These are phyloP conservation scores for Solanum chilense DNA, from an alignment of 257 asterid species.

Conservation along the genomic window DNA sequence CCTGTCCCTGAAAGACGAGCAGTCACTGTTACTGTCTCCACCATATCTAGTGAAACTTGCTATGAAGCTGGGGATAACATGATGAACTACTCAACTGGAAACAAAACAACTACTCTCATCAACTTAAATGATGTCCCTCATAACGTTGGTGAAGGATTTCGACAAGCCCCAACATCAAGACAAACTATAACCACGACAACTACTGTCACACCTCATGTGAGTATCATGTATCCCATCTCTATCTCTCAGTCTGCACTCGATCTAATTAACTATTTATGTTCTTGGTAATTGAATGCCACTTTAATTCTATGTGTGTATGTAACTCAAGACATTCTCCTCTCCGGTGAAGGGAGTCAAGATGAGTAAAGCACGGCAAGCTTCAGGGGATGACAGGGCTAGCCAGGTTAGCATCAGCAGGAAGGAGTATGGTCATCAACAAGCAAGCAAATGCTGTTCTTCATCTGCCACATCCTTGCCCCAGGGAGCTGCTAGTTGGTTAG, in stretches of 20 bases:
- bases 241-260: background rate
- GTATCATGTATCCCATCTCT: background rate
- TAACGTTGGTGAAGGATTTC: constrained; percentile 2
- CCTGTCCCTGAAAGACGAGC: constrained; percentile 79
- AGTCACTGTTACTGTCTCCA: constrained; percentile 47
- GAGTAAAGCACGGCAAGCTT: background rate
- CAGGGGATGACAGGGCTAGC: background rate
- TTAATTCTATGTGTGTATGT: background rate
- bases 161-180: constrained; percentile 7
- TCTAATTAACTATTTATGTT: background rate
- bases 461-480: constrained; percentile 30
- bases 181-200: constrained; percentile 1
- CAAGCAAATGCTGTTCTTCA: constrained; percentile 17
- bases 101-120: constrained; percentile 12
- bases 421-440: constrained; percentile 6
- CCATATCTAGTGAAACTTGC: constrained; percentile 22
- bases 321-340: background rate
- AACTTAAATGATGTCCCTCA: constrained; percentile 42
- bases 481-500: constrained; percentile 46
- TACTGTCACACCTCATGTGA: constrained; percentile 29
- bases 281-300: background rate
- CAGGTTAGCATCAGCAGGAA: background rate
- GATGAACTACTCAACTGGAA: constrained; percentile 4
- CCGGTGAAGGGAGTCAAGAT: background rate
- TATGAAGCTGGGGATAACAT: constrained; percentile 21